phyloP scores from a whole-genome alignment of 148 eudicot genomes.

The Euryodendron excelsum region DNA sequence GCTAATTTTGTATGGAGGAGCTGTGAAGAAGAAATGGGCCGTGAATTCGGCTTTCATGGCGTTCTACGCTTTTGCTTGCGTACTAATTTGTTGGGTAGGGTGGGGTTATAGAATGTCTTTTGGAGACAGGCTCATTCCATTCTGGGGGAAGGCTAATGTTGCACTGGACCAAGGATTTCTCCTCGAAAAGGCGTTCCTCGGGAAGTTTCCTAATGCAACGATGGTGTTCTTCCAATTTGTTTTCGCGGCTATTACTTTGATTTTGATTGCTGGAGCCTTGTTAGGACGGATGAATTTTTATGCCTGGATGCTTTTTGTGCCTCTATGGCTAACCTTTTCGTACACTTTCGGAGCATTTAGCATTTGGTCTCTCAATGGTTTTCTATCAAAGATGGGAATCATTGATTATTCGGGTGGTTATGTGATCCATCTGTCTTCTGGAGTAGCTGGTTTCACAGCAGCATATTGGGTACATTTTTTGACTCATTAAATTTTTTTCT shows the following conservation, averaged over 20 bases:
- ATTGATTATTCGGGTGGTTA: slow-evolving; percentile 33
- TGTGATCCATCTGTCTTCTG: slow-evolving; percentile 34
- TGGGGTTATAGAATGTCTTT: slow-evolving; percentile 30
- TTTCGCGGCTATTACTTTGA: slow-evolving; percentile 30
- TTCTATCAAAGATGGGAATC: slow-evolving; percentile 17
- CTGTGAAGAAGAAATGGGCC: slow-evolving; percentile 32
- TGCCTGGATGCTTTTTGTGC: slow-evolving; percentile 38
- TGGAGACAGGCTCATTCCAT: slow-evolving; percentile 17
- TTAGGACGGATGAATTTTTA: slow-evolving; percentile 32
- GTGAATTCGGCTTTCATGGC: slow-evolving; percentile 36
- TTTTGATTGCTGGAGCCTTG: slow-evolving; percentile 29
- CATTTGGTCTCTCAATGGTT: slow-evolving; percentile 24
- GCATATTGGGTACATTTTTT: slow-evolving; percentile 26
- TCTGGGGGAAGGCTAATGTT: slow-evolving; percentile 29
- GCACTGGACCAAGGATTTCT: slow-evolving; percentile 19
- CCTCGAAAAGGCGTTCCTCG: slow-evolving; percentile 9
- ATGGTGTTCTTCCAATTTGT: slow-evolving; percentile 35
- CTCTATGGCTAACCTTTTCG: slow-evolving; percentile 31
- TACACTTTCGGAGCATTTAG: slow-evolving; percentile 26
- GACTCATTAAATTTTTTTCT: neutral
- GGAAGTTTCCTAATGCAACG: slow-evolving; percentile 25
- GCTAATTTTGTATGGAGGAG: slow-evolving; percentile 27
- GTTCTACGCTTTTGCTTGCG: slow-evolving; percentile 28
- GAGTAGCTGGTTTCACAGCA: slow-evolving; percentile 36
- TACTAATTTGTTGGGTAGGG: slow-evolving; percentile 29